These are phyloP conservation scores for Scopulariopsis brevicaulis DNA, from an alignment of 2,329 filamentous ascomycete genomes.

Conservation along the genomic window DNA sequence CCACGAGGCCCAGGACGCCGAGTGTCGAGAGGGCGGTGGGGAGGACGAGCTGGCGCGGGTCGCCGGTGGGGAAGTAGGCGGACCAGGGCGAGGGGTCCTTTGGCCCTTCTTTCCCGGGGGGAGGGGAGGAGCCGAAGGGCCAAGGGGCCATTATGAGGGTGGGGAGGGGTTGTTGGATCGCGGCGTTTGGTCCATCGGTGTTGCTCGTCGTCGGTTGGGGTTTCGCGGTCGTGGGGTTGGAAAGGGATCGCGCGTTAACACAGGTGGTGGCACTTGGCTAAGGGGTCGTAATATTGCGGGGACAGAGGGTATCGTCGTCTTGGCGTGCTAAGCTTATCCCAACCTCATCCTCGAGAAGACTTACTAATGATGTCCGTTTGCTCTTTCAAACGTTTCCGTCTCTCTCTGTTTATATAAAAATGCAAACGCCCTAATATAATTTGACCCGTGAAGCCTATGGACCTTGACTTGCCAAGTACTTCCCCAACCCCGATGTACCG, in stretches of 20 bases:
- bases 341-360: background rate
- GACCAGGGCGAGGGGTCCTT: background rate
- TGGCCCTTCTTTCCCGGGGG: background rate
- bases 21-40: constrained; percentile 25
- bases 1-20: constrained; percentile 23
- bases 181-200: background rate
- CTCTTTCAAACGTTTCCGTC: too few relatives aligned
- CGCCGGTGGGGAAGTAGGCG: constrained; percentile 1
- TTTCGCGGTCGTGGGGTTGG: background rate
- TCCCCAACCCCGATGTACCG: background rate
- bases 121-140: background rate
- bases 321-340: background rate
- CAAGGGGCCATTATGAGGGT: constrained; percentile 3
- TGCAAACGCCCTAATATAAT: too few relatives aligned
- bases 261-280: background rate
- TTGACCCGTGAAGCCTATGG: too few relatives aligned
- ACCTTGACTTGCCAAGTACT: too few relatives aligned
- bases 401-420: too few relatives aligned
- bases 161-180: background rate
- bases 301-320: too few relatives aligned
- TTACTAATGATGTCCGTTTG: too few relatives aligned
- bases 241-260: background rate
- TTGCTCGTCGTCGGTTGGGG: background rate
- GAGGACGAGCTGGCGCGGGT: constrained; percentile 1
- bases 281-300: background rate